Evolutionary conservation across 768 basidiomycete genomes (phyloP).

Genomic region (Pulveroboletus frians): DNA sequence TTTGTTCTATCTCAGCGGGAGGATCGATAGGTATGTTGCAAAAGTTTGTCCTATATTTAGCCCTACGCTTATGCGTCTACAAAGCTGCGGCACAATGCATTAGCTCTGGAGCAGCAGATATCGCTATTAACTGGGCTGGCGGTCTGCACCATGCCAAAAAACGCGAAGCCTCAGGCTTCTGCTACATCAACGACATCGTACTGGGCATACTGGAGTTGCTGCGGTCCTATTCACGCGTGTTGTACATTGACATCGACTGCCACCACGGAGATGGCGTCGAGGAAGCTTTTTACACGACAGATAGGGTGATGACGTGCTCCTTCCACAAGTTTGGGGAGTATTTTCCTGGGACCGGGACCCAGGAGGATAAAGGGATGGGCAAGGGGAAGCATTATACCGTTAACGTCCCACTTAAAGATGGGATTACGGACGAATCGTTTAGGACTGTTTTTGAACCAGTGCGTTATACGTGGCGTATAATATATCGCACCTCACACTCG

Average conservation of each 20-base stretch:
- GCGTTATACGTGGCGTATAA: conserved; percentile 22
- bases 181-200: conserved; percentile 98
- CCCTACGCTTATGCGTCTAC: background rate
- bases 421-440: conserved; percentile 87
- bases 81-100: conserved; percentile 78
- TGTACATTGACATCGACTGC: conserved; percentile 97
- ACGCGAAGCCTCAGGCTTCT: conserved; percentile 95
- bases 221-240: conserved; percentile 77
- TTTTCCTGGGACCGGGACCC: conserved; percentile 74
- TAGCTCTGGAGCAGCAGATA: conserved; percentile 71
- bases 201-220: conserved; percentile 90
- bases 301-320: conserved; percentile 94
- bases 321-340: conserved; percentile 95
- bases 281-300: conserved; percentile 96
- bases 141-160: conserved; percentile 99
- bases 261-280: conserved; percentile 99
- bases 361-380: conserved; percentile 79
- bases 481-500: background rate
- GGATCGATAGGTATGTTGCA: conserved; percentile 75
- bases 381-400: conserved; percentile 85
- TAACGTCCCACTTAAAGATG: conserved; percentile 92
- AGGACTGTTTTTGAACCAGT: conserved; percentile 90
- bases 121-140: conserved; percentile 95
- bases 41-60: background rate
- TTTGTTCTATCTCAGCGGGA: conserved; percentile 94